These are phyloP conservation scores for Chlamydomonas urium DNA, from an alignment of 139 green algal species.

Conservation along the genomic window DNA sequence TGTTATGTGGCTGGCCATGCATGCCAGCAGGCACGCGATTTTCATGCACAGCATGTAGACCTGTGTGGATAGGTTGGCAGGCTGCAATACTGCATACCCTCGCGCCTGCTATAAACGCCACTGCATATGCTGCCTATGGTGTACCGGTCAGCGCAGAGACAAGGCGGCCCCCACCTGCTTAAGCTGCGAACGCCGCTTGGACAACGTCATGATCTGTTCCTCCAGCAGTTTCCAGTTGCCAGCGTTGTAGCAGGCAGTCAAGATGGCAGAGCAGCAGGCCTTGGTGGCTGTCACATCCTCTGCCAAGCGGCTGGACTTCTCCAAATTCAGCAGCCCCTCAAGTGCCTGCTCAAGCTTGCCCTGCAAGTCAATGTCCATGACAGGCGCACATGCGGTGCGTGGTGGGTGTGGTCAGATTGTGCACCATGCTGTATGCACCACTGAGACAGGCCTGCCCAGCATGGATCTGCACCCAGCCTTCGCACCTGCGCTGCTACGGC, in stretches of 20 bases:
- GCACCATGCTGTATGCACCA: not conserved
- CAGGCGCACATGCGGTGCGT: no score
- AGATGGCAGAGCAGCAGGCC: constrained; percentile 70
- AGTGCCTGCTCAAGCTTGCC: constrained; percentile 49
- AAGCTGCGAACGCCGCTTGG: constrained; percentile 93
- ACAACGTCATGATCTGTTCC: constrained; percentile 91
- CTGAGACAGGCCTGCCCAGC: not conserved
- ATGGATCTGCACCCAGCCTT: not conserved
- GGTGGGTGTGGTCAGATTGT: no score
- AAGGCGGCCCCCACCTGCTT: no score
- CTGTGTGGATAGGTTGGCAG: no score
- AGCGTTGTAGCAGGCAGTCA: constrained; percentile 72
- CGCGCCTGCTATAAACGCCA: no score
- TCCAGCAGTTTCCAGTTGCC: constrained; percentile 86
- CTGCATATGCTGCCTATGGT: no score
- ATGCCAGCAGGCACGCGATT: no score
- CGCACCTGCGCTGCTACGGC: constrained; percentile 37
- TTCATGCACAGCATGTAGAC: no score
- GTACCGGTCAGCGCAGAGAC: no score
- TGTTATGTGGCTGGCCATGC: no score
- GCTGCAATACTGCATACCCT: no score
- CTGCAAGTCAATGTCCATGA: constrained; percentile 14
- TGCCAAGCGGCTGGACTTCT: constrained; percentile 78
- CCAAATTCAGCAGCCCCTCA: constrained; percentile 75
- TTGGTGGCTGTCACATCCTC: constrained; percentile 82